Percentiles rank a stretch among this genome's conserved stretches.
Evolutionary conservation across 2,329 filamentous ascomycete genomes (phyloP).

Genomic region (Claviceps arundinis): DNA sequence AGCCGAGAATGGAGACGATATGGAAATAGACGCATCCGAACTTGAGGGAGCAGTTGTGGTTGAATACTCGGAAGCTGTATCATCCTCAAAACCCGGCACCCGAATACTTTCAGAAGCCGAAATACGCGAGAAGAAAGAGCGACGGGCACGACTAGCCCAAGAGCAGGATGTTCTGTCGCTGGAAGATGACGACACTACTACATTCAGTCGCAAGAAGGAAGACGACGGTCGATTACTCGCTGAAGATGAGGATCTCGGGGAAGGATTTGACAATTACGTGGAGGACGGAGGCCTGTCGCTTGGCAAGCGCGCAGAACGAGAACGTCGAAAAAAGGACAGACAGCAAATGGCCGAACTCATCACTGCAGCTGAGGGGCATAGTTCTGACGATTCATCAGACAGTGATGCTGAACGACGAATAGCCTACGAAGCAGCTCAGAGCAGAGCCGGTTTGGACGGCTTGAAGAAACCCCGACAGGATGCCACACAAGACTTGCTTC

Average conservation of each 20-base stretch:
- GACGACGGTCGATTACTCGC: conserved; percentile 61
- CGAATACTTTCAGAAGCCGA: conserved; percentile 69
- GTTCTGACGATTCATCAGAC: conserved; percentile 52
- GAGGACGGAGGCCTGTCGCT: conserved; percentile 72
- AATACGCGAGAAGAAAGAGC: conserved; percentile 81
- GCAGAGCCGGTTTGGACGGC: conserved; percentile 72
- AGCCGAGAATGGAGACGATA: conserved; percentile 34
- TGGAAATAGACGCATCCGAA: conserved; percentile 45
- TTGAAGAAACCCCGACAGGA: conserved; percentile 32
- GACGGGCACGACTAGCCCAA: conserved; percentile 67
- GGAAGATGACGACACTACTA: conserved; percentile 39
- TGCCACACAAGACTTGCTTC: conserved; percentile 27
- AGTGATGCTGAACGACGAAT: conserved; percentile 58
- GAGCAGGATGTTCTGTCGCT: conserved; percentile 54
- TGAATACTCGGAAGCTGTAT: conserved; percentile 24
- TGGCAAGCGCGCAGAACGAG: conserved; percentile 64
- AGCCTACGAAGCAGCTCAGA: conserved; percentile 80
- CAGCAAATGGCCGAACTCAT: conserved; percentile 78
- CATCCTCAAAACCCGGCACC: conserved; percentile 21
- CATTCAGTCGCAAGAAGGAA: conserved; percentile 38
- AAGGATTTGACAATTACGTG: conserved; percentile 86
- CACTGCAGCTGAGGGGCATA: conserved; percentile 56
- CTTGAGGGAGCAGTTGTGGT: conserved; percentile 54
- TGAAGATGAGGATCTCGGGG: conserved; percentile 85
- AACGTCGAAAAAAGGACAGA: conserved; percentile 51